These are phyloP conservation scores for Rosa chinensis DNA, from an alignment of 306 rosid genomes.

Conservation along the genomic window DNA sequence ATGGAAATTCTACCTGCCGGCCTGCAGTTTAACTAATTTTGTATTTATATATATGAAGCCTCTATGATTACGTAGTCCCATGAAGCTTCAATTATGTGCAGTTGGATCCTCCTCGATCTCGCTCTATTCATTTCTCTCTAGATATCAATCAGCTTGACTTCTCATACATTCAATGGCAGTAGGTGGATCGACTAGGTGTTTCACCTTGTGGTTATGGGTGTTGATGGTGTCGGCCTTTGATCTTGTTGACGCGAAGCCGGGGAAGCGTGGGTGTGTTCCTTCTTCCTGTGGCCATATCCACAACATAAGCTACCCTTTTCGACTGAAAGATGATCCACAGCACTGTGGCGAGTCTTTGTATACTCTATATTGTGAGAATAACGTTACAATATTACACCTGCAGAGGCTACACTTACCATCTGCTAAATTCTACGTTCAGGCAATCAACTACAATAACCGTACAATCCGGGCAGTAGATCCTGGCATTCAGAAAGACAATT, in stretches of 20 bases:
- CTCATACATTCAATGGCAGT: too few species aligned
- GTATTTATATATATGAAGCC: too few species aligned
- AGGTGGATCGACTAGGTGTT: too few species aligned
- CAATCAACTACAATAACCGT: slow-evolving; percentile 23
- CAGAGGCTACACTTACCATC: background rate
- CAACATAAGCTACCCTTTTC: background rate
- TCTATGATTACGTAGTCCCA: too few species aligned
- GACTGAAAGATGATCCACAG: background rate
- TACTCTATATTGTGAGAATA: background rate
- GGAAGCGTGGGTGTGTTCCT: background rate
- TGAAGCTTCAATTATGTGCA: too few species aligned
- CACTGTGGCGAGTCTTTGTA: background rate
- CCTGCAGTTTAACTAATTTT: too few species aligned
- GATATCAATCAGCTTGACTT: too few species aligned
- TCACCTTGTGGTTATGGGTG: background rate
- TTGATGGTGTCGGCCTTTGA: too few species aligned
- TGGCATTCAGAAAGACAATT: background rate
- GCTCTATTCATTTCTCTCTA: too few species aligned
- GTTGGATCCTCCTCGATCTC: too few species aligned
- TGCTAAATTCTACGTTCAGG: slow-evolving; percentile 9
- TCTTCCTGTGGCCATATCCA: slow-evolving; percentile 19
- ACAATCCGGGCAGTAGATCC: background rate
- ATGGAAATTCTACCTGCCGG: too few species aligned
- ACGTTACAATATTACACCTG: background rate
- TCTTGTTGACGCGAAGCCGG: too few species aligned